Evolutionary conservation across 305 asterid genomes (phyloP).

Genomic region (Andrographis paniculata): DNA sequence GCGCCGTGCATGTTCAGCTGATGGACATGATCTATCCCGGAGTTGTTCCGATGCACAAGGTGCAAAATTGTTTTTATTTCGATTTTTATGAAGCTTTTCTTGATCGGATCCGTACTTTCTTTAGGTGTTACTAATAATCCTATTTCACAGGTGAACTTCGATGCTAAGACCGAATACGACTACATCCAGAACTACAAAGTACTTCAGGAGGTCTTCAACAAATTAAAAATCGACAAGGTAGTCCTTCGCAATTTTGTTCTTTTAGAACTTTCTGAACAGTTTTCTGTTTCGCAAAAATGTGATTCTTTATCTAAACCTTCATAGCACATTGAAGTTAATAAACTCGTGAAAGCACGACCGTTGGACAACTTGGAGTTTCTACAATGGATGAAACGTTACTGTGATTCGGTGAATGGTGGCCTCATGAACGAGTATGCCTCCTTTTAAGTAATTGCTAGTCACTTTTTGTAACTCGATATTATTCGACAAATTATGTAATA

Average conservation of each 20-base stretch:
- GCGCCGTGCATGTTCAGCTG: constrained; percentile 95
- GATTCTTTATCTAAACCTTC: constrained; percentile 2
- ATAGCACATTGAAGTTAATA: constrained; percentile 94
- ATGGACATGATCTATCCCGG: constrained; percentile 89
- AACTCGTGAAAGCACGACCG: constrained; percentile 80
- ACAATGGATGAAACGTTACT: constrained; percentile 91
- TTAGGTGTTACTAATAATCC: constrained; percentile 11
- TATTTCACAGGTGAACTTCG: constrained; percentile 61
- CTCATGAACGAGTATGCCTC: constrained; percentile 59
- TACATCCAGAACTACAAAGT: constrained; percentile 93
- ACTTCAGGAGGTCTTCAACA: constrained; percentile 81
- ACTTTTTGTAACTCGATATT: not conserved
- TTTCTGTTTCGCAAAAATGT: not conserved
- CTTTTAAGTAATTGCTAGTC: not conserved
- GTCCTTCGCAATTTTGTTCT: constrained; percentile 4
- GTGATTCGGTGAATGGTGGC: constrained; percentile 87
- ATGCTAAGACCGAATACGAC: constrained; percentile 84
- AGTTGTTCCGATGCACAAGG: constrained; percentile 96
- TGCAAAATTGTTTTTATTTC: constrained; percentile 14
- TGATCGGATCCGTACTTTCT: constrained; percentile 6
- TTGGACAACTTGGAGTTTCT: constrained; percentile 93
- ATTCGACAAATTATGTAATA: not conserved
- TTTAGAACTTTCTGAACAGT: not conserved
- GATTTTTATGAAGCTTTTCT: not conserved
- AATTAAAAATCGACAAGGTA: constrained; percentile 77